Conservation (phyloP, 73 alveolate species). For the Effrenium voratum region DNA sequence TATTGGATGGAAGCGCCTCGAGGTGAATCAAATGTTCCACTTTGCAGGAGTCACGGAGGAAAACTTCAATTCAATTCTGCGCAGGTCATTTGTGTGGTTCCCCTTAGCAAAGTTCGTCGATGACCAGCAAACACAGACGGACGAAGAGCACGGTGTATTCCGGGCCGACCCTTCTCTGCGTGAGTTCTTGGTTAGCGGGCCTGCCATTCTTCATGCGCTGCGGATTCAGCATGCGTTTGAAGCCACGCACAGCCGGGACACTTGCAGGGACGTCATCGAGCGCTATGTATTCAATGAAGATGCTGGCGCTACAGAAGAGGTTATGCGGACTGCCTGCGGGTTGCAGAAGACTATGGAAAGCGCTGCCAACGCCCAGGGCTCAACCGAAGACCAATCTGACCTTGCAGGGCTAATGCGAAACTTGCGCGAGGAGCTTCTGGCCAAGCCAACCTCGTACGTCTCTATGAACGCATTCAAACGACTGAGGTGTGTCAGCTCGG, state of each 20-base stretch:
- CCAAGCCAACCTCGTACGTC: too few species aligned
- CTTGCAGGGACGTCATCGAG: constrained; percentile 16
- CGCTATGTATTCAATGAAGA: constrained; percentile 29
- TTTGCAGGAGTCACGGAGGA: constrained; percentile 22
- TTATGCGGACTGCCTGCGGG: constrained; percentile 15
- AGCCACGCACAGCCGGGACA: background rate
- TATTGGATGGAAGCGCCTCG: constrained; percentile 47
- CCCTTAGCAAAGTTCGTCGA: constrained; percentile 35
- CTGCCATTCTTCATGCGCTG: constrained; percentile 2
- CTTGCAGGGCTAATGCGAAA: too few species aligned
- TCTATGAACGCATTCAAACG: too few species aligned
- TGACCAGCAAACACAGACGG: background rate
- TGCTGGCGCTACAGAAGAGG: constrained; percentile 22
- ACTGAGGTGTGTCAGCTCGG: too few species aligned
- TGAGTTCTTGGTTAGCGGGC: background rate
- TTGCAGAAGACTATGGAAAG: background rate
- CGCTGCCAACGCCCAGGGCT: too few species aligned
- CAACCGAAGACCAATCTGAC: too few species aligned
- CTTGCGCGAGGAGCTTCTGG: too few species aligned
- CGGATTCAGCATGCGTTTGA: constrained; percentile 36
- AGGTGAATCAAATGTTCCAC: constrained; percentile 27
- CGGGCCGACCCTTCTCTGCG: constrained; percentile 10
- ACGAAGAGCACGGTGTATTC: constrained; percentile 28
- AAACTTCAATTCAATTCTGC: constrained; percentile 4
- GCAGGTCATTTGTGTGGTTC: constrained; percentile 26